A percentile compares a stretch with the other conserved stretches of the same genome.
Evolutionary conservation across 768 basidiomycete species (phyloP).

Genomic region (Lentinula lateritia): DNA sequence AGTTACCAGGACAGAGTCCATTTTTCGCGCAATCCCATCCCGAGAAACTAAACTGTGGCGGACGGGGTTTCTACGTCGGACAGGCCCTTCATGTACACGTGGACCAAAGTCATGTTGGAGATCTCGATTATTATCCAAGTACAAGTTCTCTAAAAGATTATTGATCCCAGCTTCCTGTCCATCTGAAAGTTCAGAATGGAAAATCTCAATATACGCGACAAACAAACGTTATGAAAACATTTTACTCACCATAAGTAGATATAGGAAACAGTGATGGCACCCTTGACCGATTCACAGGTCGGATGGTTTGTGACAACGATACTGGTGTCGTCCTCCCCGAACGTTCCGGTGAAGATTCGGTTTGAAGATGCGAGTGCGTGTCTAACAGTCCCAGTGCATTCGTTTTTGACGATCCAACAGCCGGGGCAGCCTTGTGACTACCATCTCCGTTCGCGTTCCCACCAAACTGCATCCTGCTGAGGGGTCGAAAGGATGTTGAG

Average conservation of each 20-base stretch:
- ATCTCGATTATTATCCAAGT: slow-evolving; percentile 81
- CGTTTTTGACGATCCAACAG: slow-evolving; percentile 78
- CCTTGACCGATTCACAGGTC: slow-evolving; percentile 42
- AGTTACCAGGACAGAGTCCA: slow-evolving; percentile 78
- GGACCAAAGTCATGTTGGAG: slow-evolving; percentile 91
- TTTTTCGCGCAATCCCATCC: slow-evolving; percentile 52
- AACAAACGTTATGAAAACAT: background rate
- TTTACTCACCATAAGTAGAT: slow-evolving; percentile 61
- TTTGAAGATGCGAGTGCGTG: slow-evolving; percentile 59
- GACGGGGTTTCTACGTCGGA: slow-evolving; percentile 68
- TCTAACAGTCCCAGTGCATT: slow-evolving; percentile 83
- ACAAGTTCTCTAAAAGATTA: slow-evolving; percentile 84
- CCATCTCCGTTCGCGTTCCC: slow-evolving; percentile 45
- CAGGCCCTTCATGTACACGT: slow-evolving; percentile 72
- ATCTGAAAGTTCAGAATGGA: slow-evolving; percentile 39
- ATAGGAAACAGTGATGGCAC: slow-evolving; percentile 53
- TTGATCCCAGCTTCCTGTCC: slow-evolving; percentile 88
- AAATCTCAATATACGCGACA: background rate
- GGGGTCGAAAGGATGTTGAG: slow-evolving; percentile 50
- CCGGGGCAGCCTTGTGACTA: slow-evolving; percentile 81
- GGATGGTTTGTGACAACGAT: slow-evolving; percentile 52
- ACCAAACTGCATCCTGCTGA: slow-evolving; percentile 64
- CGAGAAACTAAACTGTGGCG: slow-evolving; percentile 65
- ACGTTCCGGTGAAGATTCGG: slow-evolving; percentile 61
- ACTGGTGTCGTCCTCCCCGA: slow-evolving; percentile 80